A percentile compares a stretch with the other conserved stretches of the same genome.
These are phyloP conservation scores for Diaporthe destruens DNA, from an alignment of 2,329 filamentous ascomycete species.

Conservation along the genomic window DNA sequence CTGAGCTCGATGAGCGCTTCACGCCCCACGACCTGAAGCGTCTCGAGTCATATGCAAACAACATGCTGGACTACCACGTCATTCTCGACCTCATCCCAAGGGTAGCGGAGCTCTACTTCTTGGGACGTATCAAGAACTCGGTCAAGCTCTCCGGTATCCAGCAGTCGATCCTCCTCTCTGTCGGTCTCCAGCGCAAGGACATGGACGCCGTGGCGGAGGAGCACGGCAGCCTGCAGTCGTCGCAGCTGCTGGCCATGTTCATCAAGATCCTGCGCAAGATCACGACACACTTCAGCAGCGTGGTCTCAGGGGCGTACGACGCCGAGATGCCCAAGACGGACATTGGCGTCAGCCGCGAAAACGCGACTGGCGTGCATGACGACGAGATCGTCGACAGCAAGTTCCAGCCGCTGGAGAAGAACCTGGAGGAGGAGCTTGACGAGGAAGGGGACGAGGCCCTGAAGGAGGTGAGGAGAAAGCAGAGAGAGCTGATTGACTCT, in stretches of 20 bases:
- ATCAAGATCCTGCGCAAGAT: conserved; percentile 95
- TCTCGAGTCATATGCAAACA: conserved; percentile 94
- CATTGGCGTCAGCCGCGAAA: conserved; percentile 69
- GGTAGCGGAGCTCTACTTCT: conserved; percentile 88
- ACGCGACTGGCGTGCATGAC: conserved; percentile 75
- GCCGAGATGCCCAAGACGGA: conserved; percentile 72
- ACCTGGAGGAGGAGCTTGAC: conserved; percentile 84
- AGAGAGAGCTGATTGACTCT: conserved; percentile 89
- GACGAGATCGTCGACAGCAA: conserved; percentile 74
- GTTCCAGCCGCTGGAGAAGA: conserved; percentile 78
- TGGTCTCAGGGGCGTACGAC: conserved; percentile 81
- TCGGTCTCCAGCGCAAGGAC: conserved; percentile 91
- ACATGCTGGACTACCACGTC: conserved; percentile 97
- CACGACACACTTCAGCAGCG: conserved; percentile 78
- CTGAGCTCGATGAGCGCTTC: conserved; percentile 81
- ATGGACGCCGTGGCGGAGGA: conserved; percentile 86
- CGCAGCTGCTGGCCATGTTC: conserved; percentile 94
- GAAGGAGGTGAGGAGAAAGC: conserved; percentile 79
- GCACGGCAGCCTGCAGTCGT: conserved; percentile 73
- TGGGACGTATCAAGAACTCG: conserved; percentile 74
- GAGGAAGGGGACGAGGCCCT: conserved; percentile 85
- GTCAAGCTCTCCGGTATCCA: conserved; percentile 86
- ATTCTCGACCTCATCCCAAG: conserved; percentile 92
- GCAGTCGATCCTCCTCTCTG: conserved; percentile 86
- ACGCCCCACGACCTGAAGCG: conserved; percentile 96